Conservation (phyloP, 2,329 filamentous ascomycete genomes). For the Trichophaea hybrida region DNA sequence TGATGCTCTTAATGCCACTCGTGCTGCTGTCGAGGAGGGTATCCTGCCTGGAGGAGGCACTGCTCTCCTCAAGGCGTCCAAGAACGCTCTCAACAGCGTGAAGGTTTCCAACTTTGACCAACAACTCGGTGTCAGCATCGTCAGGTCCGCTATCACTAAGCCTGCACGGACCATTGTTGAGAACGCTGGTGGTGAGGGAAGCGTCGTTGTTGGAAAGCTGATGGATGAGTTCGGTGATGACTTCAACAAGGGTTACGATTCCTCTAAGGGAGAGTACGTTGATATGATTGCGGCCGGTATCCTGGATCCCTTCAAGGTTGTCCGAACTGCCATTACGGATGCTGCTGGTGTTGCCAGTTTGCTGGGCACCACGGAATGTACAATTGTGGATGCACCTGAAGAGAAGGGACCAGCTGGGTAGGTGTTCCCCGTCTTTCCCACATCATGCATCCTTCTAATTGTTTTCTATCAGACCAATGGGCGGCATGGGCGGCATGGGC, state of each 20-base stretch:
- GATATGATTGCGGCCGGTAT: constrained; percentile 98
- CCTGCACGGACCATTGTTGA: constrained; percentile 92
- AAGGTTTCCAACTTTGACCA: constrained; percentile 96
- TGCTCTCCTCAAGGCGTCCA: constrained; percentile 89
- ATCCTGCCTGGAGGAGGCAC: constrained; percentile 98
- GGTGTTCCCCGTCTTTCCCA: constrained; percentile 31
- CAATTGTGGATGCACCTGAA: constrained; percentile 89
- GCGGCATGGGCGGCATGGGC: constrained; percentile 41
- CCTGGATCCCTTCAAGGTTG: constrained; percentile 97
- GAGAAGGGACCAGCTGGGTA: constrained; percentile 53
- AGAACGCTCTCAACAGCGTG: constrained; percentile 67
- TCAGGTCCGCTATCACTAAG: constrained; percentile 95
- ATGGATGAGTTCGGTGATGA: constrained; percentile 80
- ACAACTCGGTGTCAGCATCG: constrained; percentile 91
- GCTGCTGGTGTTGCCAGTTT: constrained; percentile 93
- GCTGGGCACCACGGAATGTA: constrained; percentile 93
- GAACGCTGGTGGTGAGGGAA: constrained; percentile 92
- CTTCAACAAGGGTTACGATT: constrained; percentile 98
- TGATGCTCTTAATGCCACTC: constrained; percentile 93
- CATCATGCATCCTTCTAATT: too few relatives aligned
- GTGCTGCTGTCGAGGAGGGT: constrained; percentile 95
- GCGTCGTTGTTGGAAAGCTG: constrained; percentile 93
- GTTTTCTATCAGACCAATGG: constrained; percentile 38
- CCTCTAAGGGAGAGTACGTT: constrained; percentile 90
- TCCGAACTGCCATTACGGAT: constrained; percentile 87